Conservation (phyloP, 352 stramenopile species). For the Globisporangium mamillatum region DNA sequence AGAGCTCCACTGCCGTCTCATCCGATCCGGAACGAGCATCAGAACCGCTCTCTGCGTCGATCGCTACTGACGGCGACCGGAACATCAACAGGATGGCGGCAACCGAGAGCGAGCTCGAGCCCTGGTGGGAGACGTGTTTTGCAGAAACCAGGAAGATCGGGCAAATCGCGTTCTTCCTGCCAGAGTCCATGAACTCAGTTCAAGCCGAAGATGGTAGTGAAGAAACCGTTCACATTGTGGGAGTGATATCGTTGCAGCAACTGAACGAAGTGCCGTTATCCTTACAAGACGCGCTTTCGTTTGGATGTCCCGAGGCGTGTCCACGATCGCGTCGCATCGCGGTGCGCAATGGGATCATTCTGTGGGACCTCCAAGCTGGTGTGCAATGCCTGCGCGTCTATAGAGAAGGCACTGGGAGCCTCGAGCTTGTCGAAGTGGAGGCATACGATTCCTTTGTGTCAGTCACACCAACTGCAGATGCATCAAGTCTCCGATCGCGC, state of each 20-base stretch:
- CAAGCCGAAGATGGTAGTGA: constrained; percentile 3
- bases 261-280: constrained; percentile 16
- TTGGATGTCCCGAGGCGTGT: constrained; percentile 47
- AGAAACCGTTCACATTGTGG: constrained; percentile 21
- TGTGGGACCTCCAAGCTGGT: constrained; percentile 48
- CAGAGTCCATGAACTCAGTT: constrained; percentile 21
- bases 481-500: constrained; percentile 38
- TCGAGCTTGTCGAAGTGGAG: constrained; percentile 52
- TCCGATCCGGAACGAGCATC: not conserved
- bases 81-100: constrained; percentile 18
- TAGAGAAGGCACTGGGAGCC: constrained; percentile 26
- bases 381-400: constrained; percentile 53
- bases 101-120: constrained; percentile 31
- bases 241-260: constrained; percentile 33
- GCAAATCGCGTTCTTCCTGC: constrained; percentile 51
- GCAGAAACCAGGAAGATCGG: constrained; percentile 37
- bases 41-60: constrained; percentile 16
- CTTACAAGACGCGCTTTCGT: constrained; percentile 22
- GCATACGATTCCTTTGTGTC: constrained; percentile 47
- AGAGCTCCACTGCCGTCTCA: constrained; percentile 39
- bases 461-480: constrained; percentile 44
- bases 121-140: constrained; percentile 62
- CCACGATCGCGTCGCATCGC: constrained; percentile 25
- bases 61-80: constrained; percentile 28
- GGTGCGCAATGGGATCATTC: constrained; percentile 37